Percentiles rank a stretch among this genome's conserved stretches.
phyloP scores from a whole-genome alignment of 139 green algal species.

The Tetradesmus lagerheimii region DNA sequence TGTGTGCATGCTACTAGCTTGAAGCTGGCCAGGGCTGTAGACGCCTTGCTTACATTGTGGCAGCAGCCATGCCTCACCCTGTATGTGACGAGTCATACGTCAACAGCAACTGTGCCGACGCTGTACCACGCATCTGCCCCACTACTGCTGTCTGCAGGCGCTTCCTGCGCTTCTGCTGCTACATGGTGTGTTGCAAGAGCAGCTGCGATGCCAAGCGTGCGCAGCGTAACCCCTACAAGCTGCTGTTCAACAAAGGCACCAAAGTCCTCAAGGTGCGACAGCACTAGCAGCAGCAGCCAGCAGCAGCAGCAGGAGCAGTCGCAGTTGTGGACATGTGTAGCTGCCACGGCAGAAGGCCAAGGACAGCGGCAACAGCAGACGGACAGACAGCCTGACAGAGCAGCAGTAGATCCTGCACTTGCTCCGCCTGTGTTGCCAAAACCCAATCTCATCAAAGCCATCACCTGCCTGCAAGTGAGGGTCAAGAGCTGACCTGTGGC shows the following conservation, averaged over 20 bases:
- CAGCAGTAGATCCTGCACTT: background rate
- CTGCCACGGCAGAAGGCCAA: background rate
- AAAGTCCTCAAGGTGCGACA: constrained; percentile 29
- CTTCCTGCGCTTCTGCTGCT: constrained; percentile 46
- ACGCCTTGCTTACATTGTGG: background rate
- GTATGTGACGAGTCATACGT: too few relatives aligned
- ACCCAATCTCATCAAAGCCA: background rate
- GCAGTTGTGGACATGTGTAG: background rate
- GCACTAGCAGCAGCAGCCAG: background rate
- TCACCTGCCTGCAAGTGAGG: too few relatives aligned
- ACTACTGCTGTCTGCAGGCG: constrained; percentile 15
- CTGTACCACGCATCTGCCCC: background rate
- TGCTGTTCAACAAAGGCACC: constrained; percentile 35
- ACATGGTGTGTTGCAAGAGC: constrained; percentile 33
- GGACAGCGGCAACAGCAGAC: background rate
- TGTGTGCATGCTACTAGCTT: too few relatives aligned
- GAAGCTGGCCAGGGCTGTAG: too few relatives aligned
- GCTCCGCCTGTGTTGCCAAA: background rate
- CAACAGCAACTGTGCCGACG: background rate
- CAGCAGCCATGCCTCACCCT: too few relatives aligned
- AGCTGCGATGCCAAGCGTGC: constrained; percentile 37
- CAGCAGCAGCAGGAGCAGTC: background rate
- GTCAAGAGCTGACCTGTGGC: background rate
- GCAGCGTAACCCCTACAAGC: constrained; percentile 17
- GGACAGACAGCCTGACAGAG: background rate